Percentiles rank a stretch among this genome's conserved stretches.
phyloP scores from a whole-genome alignment of 2,329 filamentous ascomycete species.

The Exophiala calicioides region DNA sequence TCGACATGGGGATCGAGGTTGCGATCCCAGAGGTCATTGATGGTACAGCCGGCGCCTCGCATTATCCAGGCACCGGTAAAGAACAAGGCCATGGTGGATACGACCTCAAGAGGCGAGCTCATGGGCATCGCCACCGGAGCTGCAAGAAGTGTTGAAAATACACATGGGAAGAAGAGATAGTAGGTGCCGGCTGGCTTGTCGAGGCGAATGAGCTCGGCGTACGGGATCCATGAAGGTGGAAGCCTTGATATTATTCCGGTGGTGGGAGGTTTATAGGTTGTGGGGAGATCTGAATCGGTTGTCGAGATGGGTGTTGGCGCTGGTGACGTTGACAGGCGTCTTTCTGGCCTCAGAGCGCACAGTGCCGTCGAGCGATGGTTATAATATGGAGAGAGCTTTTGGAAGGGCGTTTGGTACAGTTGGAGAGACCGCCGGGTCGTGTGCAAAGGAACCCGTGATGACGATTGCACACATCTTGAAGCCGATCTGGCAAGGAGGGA shows the following conservation, averaged over 20 bases:
- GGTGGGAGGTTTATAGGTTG: slow-evolving; percentile 47
- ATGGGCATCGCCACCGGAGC: slow-evolving; percentile 41
- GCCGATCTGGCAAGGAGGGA: too few species aligned
- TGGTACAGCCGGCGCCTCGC: slow-evolving; percentile 55
- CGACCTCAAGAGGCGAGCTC: slow-evolving; percentile 37
- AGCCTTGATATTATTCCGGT: slow-evolving; percentile 49
- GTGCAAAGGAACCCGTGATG: too few species aligned
- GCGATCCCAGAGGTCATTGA: slow-evolving; percentile 59
- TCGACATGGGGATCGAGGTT: slow-evolving; percentile 56
- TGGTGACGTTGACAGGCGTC: slow-evolving; percentile 8
- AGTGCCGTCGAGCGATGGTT: background rate
- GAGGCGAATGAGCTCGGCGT: slow-evolving; percentile 56
- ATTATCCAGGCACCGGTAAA: slow-evolving; percentile 51
- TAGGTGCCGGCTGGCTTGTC: slow-evolving; percentile 55
- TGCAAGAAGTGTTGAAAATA: slow-evolving; percentile 50
- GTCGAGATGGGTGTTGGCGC: background rate
- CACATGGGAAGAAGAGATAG: slow-evolving; percentile 55
- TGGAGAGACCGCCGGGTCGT: too few species aligned
- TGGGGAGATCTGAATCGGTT: slow-evolving; percentile 12
- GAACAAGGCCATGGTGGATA: slow-evolving; percentile 42
- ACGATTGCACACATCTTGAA: too few species aligned
- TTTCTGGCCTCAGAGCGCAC: slow-evolving; percentile 2
- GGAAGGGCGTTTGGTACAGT: too few species aligned
- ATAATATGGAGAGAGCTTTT: too few species aligned
- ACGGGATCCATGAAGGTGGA: slow-evolving; percentile 55